A percentile compares a stretch with the other conserved stretches of the same genome.
Conservation (phyloP, 176 grass and related monocot genomes). For the Phragmites australis region DNA sequence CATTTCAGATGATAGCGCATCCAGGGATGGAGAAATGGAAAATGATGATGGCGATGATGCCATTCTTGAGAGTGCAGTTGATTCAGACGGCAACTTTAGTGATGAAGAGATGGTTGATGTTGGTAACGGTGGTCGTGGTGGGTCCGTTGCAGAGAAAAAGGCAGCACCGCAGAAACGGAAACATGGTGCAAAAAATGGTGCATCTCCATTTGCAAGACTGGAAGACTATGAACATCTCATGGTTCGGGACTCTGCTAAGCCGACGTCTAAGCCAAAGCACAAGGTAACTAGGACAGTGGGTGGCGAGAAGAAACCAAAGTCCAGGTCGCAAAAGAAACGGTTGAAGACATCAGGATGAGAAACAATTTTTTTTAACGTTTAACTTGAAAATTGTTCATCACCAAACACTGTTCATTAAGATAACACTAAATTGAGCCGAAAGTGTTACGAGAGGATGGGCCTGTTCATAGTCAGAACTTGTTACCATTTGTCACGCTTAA, state of each 20-base stretch:
- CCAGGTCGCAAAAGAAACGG: constrained; percentile 38
- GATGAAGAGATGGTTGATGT: constrained; percentile 13
- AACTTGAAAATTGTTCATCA: neutral
- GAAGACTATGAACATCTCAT: constrained; percentile 84
- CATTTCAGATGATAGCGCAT: constrained; percentile 29
- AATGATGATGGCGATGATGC: constrained; percentile 22
- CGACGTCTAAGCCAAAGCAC: constrained; percentile 21
- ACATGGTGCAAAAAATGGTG: constrained; percentile 30
- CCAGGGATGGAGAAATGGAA: constrained; percentile 23
- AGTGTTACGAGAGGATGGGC: too few relatives aligned
- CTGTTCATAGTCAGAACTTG: too few relatives aligned
- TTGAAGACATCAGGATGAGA: constrained; percentile 43
- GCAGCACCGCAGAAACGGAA: constrained; percentile 50
- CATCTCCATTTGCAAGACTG: constrained; percentile 77
- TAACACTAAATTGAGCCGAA: too few relatives aligned
- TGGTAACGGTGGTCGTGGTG: neutral
- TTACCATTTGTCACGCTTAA: too few relatives aligned
- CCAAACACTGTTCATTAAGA: too few relatives aligned
- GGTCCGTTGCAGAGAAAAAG: constrained; percentile 17
- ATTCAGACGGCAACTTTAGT: constrained; percentile 37
- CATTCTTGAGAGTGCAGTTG: constrained; percentile 19
- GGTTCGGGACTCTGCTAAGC: constrained; percentile 1
- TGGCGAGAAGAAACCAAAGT: constrained; percentile 32
- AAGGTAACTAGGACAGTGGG: constrained; percentile 36
- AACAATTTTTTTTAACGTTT: neutral